Percentiles rank a stretch among this genome's conserved stretches.
These are phyloP conservation scores for Actinomortierella ambigua DNA, from an alignment of 371 early-diverging fungal genomes.

Conservation along the genomic window DNA sequence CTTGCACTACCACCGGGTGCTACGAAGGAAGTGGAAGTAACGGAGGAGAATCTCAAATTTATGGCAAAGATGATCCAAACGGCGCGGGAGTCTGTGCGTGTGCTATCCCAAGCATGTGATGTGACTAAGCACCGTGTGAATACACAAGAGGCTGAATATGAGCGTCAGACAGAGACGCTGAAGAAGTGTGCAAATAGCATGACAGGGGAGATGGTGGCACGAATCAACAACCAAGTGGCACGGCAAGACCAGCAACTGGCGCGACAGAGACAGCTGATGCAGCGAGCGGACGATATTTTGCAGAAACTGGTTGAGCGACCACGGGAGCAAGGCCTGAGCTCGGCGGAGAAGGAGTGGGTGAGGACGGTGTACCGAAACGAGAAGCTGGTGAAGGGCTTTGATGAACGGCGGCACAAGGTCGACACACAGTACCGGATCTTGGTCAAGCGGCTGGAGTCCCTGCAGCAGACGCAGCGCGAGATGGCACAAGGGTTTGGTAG, in stretches of 20 bases:
- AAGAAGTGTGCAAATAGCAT: constrained; percentile 12
- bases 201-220: background rate
- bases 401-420: constrained; percentile 26
- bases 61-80: constrained; percentile 34
- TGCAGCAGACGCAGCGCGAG: constrained; percentile 4
- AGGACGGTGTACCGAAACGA: constrained; percentile 19
- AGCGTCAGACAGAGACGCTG: constrained; percentile 23
- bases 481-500: background rate
- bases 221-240: constrained; percentile 19
- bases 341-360: constrained; percentile 36
- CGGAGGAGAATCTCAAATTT: constrained; percentile 36
- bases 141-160: constrained; percentile 27
- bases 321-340: constrained; percentile 29
- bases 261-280: constrained; percentile 23
- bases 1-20: no score
- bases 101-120: constrained; percentile 34
- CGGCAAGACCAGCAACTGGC: constrained; percentile 21
- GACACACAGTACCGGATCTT: constrained; percentile 28
- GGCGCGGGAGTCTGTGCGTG: constrained; percentile 37
- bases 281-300: constrained; percentile 29
- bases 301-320: constrained; percentile 32
- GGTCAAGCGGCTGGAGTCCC: constrained; percentile 14
- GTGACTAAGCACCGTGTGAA: constrained; percentile 29
- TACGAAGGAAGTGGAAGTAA: constrained; percentile 4
- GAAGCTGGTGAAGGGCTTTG: constrained; percentile 18